Percentiles rank a stretch among this genome's conserved stretches.
Evolutionary conservation across 2,329 filamentous ascomycete species (phyloP).

Genomic region (Aspergillus texensis): DNA sequence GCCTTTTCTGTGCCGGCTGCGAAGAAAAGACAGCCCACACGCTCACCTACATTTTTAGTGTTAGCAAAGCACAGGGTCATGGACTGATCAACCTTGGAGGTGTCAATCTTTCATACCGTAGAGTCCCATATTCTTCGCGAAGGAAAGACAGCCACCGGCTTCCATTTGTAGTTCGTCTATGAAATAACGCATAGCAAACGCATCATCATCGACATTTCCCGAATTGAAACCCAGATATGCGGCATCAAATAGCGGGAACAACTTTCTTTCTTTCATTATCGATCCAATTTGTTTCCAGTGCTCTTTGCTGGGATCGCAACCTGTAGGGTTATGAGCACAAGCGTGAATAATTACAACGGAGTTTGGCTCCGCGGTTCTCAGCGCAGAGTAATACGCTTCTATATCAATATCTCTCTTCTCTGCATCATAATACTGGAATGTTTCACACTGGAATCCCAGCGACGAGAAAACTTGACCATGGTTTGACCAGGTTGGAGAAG

Average conservation of each 20-base stretch:
- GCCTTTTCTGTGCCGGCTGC: not conserved
- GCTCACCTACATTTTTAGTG: constrained; percentile 11
- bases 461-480: constrained; percentile 96
- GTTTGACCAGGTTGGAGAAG: constrained; percentile 94
- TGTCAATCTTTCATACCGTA: constrained; percentile 22
- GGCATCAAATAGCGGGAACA: constrained; percentile 73
- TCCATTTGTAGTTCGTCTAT: constrained; percentile 72
- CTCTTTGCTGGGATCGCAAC: constrained; percentile 84
- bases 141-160: constrained; percentile 57
- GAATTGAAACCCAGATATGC: constrained; percentile 34
- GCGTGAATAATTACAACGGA: constrained; percentile 88
- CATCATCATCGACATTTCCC: constrained; percentile 30
- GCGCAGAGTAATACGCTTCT: constrained; percentile 19
- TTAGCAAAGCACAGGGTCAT: not conserved
- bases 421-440: constrained; percentile 28
- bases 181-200: constrained; percentile 30
- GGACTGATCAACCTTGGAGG: not conserved
- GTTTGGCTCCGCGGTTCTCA: constrained; percentile 64
- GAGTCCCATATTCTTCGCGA: constrained; percentile 56
- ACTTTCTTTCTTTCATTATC: constrained; percentile 71
- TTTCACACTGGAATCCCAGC: constrained; percentile 70
- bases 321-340: constrained; percentile 96
- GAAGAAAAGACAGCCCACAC: constrained; percentile 15
- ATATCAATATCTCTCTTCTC: constrained; percentile 23
- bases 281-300: constrained; percentile 88